A percentile compares a stretch with the other conserved stretches of the same genome.
Evolutionary conservation across 1,284 basidiomycete genomes (phyloP).

Genomic region (Apiotrichum gamsii): DNA sequence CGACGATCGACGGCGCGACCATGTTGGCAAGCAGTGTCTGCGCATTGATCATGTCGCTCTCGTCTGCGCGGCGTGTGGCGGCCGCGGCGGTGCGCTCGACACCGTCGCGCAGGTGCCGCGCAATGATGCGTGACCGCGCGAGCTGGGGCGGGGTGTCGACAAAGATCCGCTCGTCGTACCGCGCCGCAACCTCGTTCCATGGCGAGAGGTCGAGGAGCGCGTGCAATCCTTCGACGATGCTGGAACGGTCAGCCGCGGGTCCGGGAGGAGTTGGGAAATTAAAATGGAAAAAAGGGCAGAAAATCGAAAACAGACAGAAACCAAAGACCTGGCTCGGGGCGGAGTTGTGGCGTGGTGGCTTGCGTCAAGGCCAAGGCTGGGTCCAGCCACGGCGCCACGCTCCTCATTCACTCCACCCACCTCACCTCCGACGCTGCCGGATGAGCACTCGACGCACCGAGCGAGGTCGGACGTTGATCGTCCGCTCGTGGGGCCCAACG

Average conservation of each 20-base stretch:
- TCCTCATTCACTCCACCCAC: no score
- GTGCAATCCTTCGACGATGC: constrained; percentile 12
- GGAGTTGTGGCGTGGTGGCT: no score
- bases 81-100: constrained; percentile 7
- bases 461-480: no score
- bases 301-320: no score
- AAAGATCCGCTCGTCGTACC: constrained; percentile 10
- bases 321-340: no score
- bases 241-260: not conserved
- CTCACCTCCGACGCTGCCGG: no score
- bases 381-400: no score
- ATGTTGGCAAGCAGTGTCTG: constrained; percentile 1
- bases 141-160: constrained; percentile 1
- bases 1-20: not conserved
- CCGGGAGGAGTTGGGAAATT: no score
- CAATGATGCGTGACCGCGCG: constrained; percentile 5
- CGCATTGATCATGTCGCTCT: constrained; percentile 9
- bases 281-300: no score
- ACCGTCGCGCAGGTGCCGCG: constrained; percentile 6
- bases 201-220: constrained; percentile 3
- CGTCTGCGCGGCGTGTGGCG: constrained; percentile 4
- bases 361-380: no score
- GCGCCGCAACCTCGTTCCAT: constrained; percentile 2
- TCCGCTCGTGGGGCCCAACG: no score
- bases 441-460: no score